These are phyloP conservation scores for Jasminum sambac DNA, from an alignment of 257 asterid genomes.

Conservation along the genomic window DNA sequence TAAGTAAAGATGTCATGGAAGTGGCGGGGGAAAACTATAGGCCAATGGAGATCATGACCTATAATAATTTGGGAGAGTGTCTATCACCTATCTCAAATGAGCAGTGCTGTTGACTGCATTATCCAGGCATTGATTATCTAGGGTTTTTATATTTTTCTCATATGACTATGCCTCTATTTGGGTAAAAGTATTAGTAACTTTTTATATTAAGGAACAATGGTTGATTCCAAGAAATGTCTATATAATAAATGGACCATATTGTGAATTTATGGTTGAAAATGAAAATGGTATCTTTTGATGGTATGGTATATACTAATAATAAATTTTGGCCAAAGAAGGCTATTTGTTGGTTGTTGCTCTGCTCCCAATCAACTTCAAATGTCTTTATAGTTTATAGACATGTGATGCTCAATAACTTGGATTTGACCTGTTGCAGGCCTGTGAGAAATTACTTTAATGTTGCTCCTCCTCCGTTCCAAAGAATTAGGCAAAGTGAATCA, in stretches of 20 bases:
- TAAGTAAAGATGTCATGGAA: background rate
- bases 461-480: constrained; percentile 90
- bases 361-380: background rate
- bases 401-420: constrained; percentile 9
- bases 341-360: background rate
- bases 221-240: too few relatives aligned
- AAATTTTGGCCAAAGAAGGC: too few relatives aligned
- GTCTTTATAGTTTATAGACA: background rate
- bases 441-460: constrained; percentile 58
- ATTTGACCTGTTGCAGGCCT: constrained; percentile 51
- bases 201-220: too few relatives aligned
- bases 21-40: background rate
- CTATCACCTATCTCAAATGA: background rate
- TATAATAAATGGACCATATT: too few relatives aligned
- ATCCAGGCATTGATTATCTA: background rate
- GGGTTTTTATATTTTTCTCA: background rate
- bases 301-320: too few relatives aligned
- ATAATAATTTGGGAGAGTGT: background rate
- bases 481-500: constrained; percentile 46
- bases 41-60: background rate
- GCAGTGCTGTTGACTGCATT: background rate
- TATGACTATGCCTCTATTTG: background rate
- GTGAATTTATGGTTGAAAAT: too few relatives aligned
- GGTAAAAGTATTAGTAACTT: too few relatives aligned
- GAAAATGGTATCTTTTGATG: too few relatives aligned